Base-by-base conservation (phyloP, 2,329 filamentous ascomycete genomes). In the Zasmidium angulare region DNA sequence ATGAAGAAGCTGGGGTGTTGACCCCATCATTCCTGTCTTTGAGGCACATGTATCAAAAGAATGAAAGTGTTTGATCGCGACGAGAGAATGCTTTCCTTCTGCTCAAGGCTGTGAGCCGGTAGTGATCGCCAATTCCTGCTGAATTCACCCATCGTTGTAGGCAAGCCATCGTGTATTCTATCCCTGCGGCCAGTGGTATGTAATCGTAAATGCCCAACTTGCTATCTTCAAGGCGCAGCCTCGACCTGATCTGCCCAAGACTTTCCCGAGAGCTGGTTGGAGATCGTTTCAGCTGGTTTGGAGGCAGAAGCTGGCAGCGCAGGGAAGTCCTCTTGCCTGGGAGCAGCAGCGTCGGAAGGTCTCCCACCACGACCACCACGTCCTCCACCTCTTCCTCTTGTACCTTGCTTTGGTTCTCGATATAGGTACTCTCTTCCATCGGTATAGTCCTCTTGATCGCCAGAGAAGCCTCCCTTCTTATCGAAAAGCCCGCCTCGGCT, bases 191-290 rank as follows among this genome's bases (percentile, higher is more conserved):
- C 26, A 29, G 11, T 29, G 11, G 6, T 29, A 11, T 11, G 11
- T 11, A 29, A 29, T 11, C 6, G 11, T 29, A 11, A 11, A 10
- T 43, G n/a, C 9, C 36, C 36, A 17, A 43, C 36, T 17, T 43
- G 14, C 3, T 17, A 4, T 17, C 7, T 43, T 19, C 14, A 17
- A 7, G 36, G 36, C 10, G 49, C 23, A 21, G 67, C 70, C 57
- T 76, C 77, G 14, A 79, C 76, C 62, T 80, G 77, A 67, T 80
- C 78, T 2, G 78, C 78, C 78, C 78, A 80, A 22, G 74, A 77
- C 17, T 60, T 60, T n/a, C 60, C 62, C 20, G 60, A 52, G 10
- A 57, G 50, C 29, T 62, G 61, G 12, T 53, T 50, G 23, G 54
- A 19, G 31, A 43, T 43, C n/a, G 36, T 3, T 17, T 43, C 36